These are phyloP conservation scores for Colletotrichum truncatum DNA, from an alignment of 2,329 filamentous ascomycete genomes.

Conservation along the genomic window DNA sequence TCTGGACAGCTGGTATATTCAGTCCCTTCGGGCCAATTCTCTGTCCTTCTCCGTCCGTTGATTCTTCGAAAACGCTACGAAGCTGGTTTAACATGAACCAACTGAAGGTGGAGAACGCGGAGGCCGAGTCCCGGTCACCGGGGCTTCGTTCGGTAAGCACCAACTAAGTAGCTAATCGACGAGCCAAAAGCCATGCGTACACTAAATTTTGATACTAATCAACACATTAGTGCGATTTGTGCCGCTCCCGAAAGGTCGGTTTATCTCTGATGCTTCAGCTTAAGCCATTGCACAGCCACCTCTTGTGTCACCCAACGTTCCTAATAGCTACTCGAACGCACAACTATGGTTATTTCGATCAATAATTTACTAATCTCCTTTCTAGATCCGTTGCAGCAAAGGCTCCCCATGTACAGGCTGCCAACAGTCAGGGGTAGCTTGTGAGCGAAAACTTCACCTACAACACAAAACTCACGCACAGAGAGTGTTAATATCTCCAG, in stretches of 20 bases:
- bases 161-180: not conserved
- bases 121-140: not conserved
- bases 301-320: not conserved
- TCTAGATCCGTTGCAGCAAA: not conserved
- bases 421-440: not conserved
- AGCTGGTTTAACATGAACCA: not conserved
- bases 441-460: not conserved
- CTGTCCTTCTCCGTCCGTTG: not conserved
- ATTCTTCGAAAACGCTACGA: not conserved
- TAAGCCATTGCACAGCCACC: not conserved
- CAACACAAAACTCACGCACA: not conserved
- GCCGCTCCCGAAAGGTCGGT: conserved; percentile 4
- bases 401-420: not conserved
- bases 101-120: not conserved
- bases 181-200: not conserved
- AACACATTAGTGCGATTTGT: not conserved
- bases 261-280: not conserved
- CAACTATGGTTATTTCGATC: not conserved
- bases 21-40: not conserved
- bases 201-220: not conserved
- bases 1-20: not conserved
- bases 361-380: not conserved
- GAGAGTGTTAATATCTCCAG: conserved; percentile 5
- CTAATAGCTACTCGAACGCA: not conserved
- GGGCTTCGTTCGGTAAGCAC: not conserved